phyloP scores from a whole-genome alignment of 2,329 filamentous ascomycete species.

The Helicocarpus griseus region DNA sequence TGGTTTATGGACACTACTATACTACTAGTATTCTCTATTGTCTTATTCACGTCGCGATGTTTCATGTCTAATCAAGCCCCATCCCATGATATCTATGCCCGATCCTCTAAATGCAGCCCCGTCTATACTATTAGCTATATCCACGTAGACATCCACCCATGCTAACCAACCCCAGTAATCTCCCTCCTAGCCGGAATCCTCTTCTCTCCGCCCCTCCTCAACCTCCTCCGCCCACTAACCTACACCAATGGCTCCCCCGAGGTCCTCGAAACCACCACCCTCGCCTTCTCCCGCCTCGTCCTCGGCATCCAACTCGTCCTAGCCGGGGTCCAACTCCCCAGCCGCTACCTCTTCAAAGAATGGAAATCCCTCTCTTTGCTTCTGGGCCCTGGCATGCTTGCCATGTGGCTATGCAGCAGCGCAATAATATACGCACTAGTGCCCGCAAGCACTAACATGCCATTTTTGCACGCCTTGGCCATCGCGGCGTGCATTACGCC shows the following conservation, averaged over 20 bases:
- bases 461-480: constrained; percentile 68
- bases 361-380: constrained; percentile 67
- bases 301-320: constrained; percentile 84
- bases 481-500: constrained; percentile 84
- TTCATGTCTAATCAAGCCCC: not conserved
- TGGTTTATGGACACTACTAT: no score
- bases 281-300: constrained; percentile 78
- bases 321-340: constrained; percentile 78
- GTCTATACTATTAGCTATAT: no score
- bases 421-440: constrained; percentile 68
- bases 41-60: not conserved
- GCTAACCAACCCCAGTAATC: constrained; percentile 52
- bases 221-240: constrained; percentile 64
- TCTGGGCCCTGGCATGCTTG: constrained; percentile 72
- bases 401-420: constrained; percentile 80
- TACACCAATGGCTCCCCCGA: constrained; percentile 54
- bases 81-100: constrained; percentile 3
- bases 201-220: constrained; percentile 68
- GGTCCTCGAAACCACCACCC: constrained; percentile 61
- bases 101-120: not conserved
- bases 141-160: no score
- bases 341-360: constrained; percentile 67
- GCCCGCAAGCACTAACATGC: constrained; percentile 56
- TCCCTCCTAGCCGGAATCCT: constrained; percentile 68
- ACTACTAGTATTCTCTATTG: not conserved